These are phyloP conservation scores for Dinochytrium kinnereticum DNA, from an alignment of 371 early-diverging fungal genomes.

Conservation along the genomic window DNA sequence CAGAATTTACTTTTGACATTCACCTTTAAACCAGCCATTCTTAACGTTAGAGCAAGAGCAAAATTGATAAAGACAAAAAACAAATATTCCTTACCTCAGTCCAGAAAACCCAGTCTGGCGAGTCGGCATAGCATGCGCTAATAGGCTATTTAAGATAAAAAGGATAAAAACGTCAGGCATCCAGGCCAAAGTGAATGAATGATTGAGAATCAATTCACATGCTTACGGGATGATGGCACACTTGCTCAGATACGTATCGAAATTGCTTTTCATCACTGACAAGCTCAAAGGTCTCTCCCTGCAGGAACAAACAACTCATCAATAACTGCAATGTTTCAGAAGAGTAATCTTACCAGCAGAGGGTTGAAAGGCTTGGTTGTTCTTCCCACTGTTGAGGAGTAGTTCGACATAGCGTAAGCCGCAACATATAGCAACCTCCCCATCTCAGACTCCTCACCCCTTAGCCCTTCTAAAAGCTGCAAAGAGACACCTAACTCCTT, in stretches of 20 bases:
- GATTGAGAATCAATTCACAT: no score
- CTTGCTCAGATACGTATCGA: conserved; percentile 84
- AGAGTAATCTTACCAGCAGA: conserved; percentile 57
- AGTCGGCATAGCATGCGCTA: conserved; percentile 83
- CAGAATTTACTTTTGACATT: conserved; percentile 77
- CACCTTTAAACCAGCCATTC: no score
- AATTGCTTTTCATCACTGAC: conserved; percentile 76
- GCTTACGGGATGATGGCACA: conserved; percentile 80
- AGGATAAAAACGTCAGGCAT: no score
- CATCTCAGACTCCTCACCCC: conserved; percentile 56
- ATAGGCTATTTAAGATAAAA: conserved; percentile 64
- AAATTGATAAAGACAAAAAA: background rate
- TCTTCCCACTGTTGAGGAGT: conserved; percentile 76
- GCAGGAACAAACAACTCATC: background rate
- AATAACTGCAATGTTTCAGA: conserved; percentile 6
- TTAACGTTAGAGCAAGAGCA: background rate
- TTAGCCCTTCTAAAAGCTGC: conserved; percentile 40
- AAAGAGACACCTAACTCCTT: conserved; percentile 23
- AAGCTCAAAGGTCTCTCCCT: conserved; percentile 87
- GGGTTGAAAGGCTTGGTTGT: conserved; percentile 89
- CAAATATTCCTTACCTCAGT: conserved; percentile 58
- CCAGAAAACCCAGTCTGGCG: conserved; percentile 74
- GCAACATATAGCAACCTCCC: conserved; percentile 77
- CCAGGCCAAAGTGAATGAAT: no score
- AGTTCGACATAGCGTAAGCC: conserved; percentile 84